Conservation (phyloP, 1,139 yeast species). For the Geotrichum restrictum region DNA sequence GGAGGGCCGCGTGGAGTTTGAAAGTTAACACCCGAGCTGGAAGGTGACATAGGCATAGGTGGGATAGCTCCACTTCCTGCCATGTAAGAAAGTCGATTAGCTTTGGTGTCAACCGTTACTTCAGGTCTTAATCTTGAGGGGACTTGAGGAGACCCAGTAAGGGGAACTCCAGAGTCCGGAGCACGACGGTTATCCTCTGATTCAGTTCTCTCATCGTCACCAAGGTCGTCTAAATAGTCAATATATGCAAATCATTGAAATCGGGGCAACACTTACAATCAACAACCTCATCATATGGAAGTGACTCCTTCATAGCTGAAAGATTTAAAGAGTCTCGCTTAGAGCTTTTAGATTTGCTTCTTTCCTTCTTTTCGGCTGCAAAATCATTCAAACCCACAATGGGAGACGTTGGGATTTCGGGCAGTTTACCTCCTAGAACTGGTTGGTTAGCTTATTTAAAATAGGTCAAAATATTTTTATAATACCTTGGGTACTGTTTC, state of each 20-base stretch:
- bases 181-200: slow-evolving; percentile 29
- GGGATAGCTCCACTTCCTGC: slow-evolving; percentile 33
- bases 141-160: slow-evolving; percentile 23
- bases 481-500: no score
- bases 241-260: not conserved
- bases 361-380: not conserved
- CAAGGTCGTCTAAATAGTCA: slow-evolving; percentile 29
- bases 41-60: slow-evolving; percentile 28
- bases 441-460: not conserved
- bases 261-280: slow-evolving; percentile 7
- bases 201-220: slow-evolving; percentile 38
- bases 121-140: slow-evolving; percentile 22
- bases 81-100: slow-evolving; percentile 27
- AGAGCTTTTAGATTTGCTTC: slow-evolving; percentile 3
- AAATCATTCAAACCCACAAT: not conserved
- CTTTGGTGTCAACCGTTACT: slow-evolving; percentile 15
- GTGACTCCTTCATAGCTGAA: slow-evolving; percentile 5
- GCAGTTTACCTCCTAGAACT: not conserved
- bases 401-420: slow-evolving; percentile 16
- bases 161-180: slow-evolving; percentile 8
- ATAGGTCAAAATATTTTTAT: not conserved
- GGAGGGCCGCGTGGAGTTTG: slow-evolving; percentile 4
- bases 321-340: slow-evolving; percentile 12
- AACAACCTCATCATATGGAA: slow-evolving; percentile 18
- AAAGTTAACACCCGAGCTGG: not conserved